Percentiles rank a stretch among this genome's conserved stretches.
Evolutionary conservation across 805 yeast genomes (phyloP).

Genomic region (Schwanniomyces pseudopolymorphus): DNA sequence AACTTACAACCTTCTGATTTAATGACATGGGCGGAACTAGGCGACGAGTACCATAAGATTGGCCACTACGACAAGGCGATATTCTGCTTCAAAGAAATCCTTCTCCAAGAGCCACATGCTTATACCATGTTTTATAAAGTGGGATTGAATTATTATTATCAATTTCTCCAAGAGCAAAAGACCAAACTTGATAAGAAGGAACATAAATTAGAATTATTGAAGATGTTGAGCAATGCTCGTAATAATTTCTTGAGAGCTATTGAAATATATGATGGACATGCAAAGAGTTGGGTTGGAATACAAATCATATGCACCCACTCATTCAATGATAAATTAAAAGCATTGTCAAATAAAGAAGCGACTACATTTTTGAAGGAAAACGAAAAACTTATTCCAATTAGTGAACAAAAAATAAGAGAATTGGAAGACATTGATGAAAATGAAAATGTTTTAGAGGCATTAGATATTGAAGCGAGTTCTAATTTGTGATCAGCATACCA

Average conservation of each 20-base stretch:
- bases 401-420: conserved; percentile 19
- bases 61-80: conserved; percentile 71
- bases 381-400: conserved; percentile 19
- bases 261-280: conserved; percentile 69
- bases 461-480: background rate
- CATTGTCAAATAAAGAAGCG: conserved; percentile 17
- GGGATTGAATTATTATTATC: conserved; percentile 44
- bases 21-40: conserved; percentile 77
- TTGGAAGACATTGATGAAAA: conserved; percentile 8
- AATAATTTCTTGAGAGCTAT: conserved; percentile 66
- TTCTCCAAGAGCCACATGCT: conserved; percentile 67
- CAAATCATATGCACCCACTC: conserved; percentile 28
- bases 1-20: conserved; percentile 72
- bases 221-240: conserved; percentile 27
- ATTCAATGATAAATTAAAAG: conserved; percentile 19
- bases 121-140: conserved; percentile 63
- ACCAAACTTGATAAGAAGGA: conserved; percentile 25
- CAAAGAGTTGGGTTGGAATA: conserved; percentile 76
- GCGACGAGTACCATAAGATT: conserved; percentile 54
- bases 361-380: conserved; percentile 20
- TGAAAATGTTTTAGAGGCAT: background rate
- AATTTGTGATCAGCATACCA: too few species aligned
- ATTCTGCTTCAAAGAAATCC: conserved; percentile 66
- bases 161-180: conserved; percentile 20
- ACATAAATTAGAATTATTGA: conserved; percentile 23